phyloP scores from a whole-genome alignment of 2,329 filamentous ascomycete species.

The Juglanconis juglandina region DNA sequence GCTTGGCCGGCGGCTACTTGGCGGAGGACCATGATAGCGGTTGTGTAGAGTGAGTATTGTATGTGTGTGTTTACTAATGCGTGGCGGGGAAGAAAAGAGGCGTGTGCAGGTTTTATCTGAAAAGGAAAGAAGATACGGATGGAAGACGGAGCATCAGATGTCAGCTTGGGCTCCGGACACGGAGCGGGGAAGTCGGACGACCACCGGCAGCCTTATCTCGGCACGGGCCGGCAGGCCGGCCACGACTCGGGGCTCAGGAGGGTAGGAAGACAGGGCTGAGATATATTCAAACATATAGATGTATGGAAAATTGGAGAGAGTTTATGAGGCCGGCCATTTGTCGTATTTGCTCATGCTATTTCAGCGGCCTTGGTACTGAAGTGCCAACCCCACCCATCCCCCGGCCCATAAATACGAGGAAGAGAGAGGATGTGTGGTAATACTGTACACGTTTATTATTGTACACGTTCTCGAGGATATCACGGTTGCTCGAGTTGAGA shows the following conservation, averaged over 20 bases:
- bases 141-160: no score
- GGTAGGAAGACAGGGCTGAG: neutral
- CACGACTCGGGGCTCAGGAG: neutral
- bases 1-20: constrained; percentile 35
- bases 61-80: neutral
- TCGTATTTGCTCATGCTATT: no score
- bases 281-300: no score
- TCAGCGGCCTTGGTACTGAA: no score
- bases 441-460: neutral
- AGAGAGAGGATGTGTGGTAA: neutral
- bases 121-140: no score
- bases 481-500: neutral
- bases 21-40: constrained; percentile 22
- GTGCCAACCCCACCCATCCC: no score
- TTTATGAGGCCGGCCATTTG: no score
- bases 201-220: neutral
- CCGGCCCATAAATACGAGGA: no score
- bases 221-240: neutral
- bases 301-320: no score
- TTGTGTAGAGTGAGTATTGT: neutral
- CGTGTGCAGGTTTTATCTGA: neutral
- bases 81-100: neutral
- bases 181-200: neutral
- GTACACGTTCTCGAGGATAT: neutral
- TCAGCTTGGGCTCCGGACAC: neutral